Evolutionary conservation across 441 rosid genomes (phyloP).

Genomic region (Croton laevigatus): DNA sequence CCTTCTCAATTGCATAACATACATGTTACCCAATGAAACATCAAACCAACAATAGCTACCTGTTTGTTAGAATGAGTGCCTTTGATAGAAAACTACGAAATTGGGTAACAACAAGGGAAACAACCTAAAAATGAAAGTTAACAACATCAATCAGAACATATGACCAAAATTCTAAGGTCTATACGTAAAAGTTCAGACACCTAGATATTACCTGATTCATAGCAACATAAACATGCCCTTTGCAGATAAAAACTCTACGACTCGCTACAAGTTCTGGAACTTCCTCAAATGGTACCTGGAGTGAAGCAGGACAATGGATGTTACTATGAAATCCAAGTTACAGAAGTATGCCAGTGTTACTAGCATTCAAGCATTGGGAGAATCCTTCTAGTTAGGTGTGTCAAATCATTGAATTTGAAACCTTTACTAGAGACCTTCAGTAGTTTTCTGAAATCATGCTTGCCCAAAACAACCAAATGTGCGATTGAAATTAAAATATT

Average conservation of each 20-base stretch:
- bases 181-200: not conserved
- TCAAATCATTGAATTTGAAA: not conserved
- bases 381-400: conserved; percentile 10
- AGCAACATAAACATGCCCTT: conserved; percentile 80
- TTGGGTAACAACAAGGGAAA: conserved; percentile 68
- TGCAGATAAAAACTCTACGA: conserved; percentile 65
- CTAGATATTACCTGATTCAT: conserved; percentile 20
- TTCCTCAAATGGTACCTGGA: conserved; percentile 96
- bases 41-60: conserved; percentile 37
- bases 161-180: not conserved
- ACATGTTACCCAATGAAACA: not conserved
- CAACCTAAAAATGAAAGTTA: conserved; percentile 15
- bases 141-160: conserved; percentile 5
- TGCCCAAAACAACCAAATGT: not conserved
- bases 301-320: conserved; percentile 8
- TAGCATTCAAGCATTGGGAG: not conserved
- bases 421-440: not conserved
- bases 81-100: conserved; percentile 76
- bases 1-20: not conserved
- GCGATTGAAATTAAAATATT: not conserved
- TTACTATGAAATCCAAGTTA: not conserved
- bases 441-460: not conserved
- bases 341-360: conserved; percentile 8
- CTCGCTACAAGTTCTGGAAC: conserved; percentile 92
- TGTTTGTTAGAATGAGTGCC: conserved; percentile 80